These are phyloP conservation scores for Solanum boliviense DNA, from an alignment of 257 asterid species.

Conservation along the genomic window DNA sequence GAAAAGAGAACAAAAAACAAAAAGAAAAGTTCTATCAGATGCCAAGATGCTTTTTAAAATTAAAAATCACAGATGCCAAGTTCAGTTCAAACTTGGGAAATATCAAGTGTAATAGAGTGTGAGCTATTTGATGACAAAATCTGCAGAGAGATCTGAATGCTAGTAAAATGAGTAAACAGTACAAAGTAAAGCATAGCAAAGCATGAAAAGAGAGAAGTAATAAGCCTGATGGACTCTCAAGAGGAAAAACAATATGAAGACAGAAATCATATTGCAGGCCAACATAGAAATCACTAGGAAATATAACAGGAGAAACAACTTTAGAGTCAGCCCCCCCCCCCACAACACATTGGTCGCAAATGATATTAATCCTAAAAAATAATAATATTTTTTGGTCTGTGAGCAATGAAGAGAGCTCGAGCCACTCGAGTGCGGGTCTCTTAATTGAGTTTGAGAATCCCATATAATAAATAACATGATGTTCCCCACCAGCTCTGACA, in stretches of 20 bases:
- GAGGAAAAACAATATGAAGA: not conserved
- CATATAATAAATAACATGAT: not conserved
- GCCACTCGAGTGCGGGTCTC: not conserved
- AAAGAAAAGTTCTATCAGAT: not conserved
- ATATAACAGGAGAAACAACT: not conserved
- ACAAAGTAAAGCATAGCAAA: not conserved
- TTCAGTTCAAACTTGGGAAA: not conserved
- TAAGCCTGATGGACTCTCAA: not conserved
- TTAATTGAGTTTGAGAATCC: not conserved
- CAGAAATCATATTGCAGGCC: not conserved
- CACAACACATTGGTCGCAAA: too few species aligned
- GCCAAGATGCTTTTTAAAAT: not conserved
- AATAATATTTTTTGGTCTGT: too few species aligned
- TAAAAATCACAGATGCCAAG: not conserved
- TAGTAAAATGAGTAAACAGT: not conserved
- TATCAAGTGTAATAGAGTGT: not conserved
- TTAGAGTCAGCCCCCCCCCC: not conserved
- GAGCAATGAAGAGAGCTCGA: not conserved
- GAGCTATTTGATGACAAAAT: not conserved
- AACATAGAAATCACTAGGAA: not conserved
- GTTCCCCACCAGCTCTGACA: not conserved
- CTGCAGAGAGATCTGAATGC: not conserved
- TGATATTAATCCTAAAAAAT: not conserved
- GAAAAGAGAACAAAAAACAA: not conserved
- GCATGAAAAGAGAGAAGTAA: not conserved